Conservation (phyloP, 768 basidiomycete genomes). For the Lactarius evosmus region DNA sequence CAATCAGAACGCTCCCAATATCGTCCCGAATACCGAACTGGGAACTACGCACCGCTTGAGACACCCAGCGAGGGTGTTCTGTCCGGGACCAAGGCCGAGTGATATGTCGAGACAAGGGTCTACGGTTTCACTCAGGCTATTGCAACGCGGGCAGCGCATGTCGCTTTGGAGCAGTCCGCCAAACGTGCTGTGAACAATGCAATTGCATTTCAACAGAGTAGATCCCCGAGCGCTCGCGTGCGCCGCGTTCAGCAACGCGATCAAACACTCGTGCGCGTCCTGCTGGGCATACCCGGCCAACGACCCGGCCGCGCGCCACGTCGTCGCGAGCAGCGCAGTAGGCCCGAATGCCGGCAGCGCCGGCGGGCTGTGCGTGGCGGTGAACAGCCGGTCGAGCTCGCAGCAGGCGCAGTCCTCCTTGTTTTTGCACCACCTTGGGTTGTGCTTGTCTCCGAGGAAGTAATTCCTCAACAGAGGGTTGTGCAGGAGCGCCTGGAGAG, state of each 20-base stretch:
- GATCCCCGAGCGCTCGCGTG: conserved; percentile 74
- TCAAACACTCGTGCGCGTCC: conserved; percentile 89
- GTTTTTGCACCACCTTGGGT: conserved; percentile 66
- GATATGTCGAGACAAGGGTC: conserved; percentile 93
- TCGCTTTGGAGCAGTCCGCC: conserved; percentile 85
- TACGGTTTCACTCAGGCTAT: conserved; percentile 68
- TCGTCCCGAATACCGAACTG: neutral
- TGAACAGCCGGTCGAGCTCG: conserved; percentile 86
- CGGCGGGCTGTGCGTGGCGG: conserved; percentile 57
- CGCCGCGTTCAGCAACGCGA: conserved; percentile 80
- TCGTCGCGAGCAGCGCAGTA: conserved; percentile 74
- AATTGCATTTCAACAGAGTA: conserved; percentile 79
- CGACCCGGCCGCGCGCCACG: conserved; percentile 77
- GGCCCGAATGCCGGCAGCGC: conserved; percentile 64
- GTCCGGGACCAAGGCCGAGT: conserved; percentile 67
- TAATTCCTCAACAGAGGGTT: conserved; percentile 88
- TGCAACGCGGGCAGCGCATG: conserved; percentile 84
- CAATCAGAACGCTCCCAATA: conserved; percentile 11
- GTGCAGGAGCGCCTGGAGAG: conserved; percentile 84
- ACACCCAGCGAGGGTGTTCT: conserved; percentile 68
- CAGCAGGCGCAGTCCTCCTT: conserved; percentile 78
- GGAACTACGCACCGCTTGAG: conserved; percentile 55
- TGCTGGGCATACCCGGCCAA: conserved; percentile 92
- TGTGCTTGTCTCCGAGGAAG: conserved; percentile 90
- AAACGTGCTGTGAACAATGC: conserved; percentile 89